Base-by-base conservation (phyloP, 768 basidiomycete species). In the Lanmaoa rubissima region DNA sequence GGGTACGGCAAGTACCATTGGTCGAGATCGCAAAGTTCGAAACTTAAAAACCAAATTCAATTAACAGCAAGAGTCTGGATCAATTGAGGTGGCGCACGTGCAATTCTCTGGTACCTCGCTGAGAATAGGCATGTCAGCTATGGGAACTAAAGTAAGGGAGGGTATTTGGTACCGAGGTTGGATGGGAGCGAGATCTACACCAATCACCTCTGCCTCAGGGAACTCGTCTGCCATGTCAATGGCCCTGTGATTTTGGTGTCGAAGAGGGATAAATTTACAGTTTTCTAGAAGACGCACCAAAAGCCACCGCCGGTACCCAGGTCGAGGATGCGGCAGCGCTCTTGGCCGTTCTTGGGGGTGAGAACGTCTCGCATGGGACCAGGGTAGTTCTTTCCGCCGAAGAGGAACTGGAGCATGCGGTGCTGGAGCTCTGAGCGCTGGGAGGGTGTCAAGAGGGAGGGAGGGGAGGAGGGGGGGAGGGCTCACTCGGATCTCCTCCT, bases 211-310 rank as follows among this genome's bases (percentile, higher is more conserved):
- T 56, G 78, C 84, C 48, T 73, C 68, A 43, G 83, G 84, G 69
- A 89, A 88, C 69, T 86, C 85, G 62, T 88, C 85, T 48, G 87
- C 87, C 73, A 88, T 81, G 69, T 84, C 83, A 60, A 88, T 82
- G 26, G 87, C 84, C 87, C 86, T 88, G 62, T 47, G 34, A 49
- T 40, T 32, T 52, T 31, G 51, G 47, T 13, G 36, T 52, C 47
- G 28, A 46, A 43, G 28, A 10, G 49, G 51, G 49, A 45, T 24
- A 51, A 8, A 51, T 38, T 39, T 32, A 28, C 11, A 36, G 39
- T 39, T 21, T 24, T 58, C 19, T 52, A 51, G 24, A 48, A 54
- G 28, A 57, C 75, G 58, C 56, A 86, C 86, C 87, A 88, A 36
- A 72, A 69, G 5, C 87, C 87, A 4, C 78, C 79, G 24, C 87